Evolutionary conservation across 1,139 yeast genomes (phyloP).

Genomic region (Suhomyces wounanorum): DNA sequence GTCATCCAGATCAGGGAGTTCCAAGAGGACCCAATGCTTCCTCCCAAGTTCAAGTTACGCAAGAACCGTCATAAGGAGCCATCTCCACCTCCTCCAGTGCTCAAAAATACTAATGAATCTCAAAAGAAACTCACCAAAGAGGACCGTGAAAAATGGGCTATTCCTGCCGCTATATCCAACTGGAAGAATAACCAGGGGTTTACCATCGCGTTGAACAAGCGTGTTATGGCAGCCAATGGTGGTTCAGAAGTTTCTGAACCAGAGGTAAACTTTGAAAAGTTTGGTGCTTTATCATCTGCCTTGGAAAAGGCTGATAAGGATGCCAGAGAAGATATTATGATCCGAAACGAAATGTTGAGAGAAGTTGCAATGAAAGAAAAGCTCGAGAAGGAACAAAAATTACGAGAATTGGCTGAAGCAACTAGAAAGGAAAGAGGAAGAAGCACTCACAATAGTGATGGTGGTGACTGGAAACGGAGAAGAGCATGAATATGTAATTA

Average conservation of each 20-base stretch:
- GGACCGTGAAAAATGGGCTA: slow-evolving; percentile 80
- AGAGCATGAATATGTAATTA: background rate
- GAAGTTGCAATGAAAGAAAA: slow-evolving; percentile 58
- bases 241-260: slow-evolving; percentile 25
- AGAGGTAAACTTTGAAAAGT: slow-evolving; percentile 57
- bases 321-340: slow-evolving; percentile 70
- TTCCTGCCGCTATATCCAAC: slow-evolving; percentile 90
- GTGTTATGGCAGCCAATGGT: slow-evolving; percentile 64
- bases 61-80: slow-evolving; percentile 69
- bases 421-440: slow-evolving; percentile 42
- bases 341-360: slow-evolving; percentile 58
- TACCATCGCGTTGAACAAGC: slow-evolving; percentile 76
- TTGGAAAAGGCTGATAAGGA: slow-evolving; percentile 71
- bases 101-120: slow-evolving; percentile 27
- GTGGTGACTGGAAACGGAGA: slow-evolving; percentile 4
- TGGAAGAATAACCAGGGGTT: slow-evolving; percentile 97
- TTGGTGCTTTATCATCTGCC: slow-evolving; percentile 68
- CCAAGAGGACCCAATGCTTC: slow-evolving; percentile 83
- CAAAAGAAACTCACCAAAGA: slow-evolving; percentile 60
- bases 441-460: background rate
- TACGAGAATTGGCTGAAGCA: slow-evolving; percentile 59
- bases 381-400: slow-evolving; percentile 58
- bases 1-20: slow-evolving; percentile 34
- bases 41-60: slow-evolving; percentile 73
- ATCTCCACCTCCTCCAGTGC: slow-evolving; percentile 63